phyloP scores from a whole-genome alignment of 345 rosid genomes.

The Salix koriyanagi region DNA sequence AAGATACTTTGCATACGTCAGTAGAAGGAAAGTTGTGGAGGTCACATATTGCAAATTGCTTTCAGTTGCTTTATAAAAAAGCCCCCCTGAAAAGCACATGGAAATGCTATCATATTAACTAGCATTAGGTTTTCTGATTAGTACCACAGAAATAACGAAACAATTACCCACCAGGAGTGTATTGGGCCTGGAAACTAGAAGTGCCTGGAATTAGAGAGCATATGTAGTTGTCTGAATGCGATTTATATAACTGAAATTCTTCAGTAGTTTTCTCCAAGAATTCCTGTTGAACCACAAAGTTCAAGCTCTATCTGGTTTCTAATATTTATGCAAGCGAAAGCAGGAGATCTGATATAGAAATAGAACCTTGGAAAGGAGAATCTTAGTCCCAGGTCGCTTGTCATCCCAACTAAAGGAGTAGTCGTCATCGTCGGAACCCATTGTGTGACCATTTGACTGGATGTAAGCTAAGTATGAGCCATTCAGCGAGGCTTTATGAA shows the following conservation, averaged over 20 bases:
- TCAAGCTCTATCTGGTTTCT: background rate
- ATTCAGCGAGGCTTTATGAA: slow-evolving; percentile 77
- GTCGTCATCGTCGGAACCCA: slow-evolving; percentile 82
- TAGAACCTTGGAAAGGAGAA: slow-evolving; percentile 81
- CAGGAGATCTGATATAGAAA: background rate
- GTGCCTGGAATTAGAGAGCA: slow-evolving; percentile 64
- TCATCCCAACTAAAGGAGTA: slow-evolving; percentile 98
- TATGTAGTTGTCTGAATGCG: slow-evolving; percentile 68
- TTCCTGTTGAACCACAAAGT: slow-evolving; percentile 30
- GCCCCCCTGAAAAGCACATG: slow-evolving; percentile 49
- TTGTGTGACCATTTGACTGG: slow-evolving; percentile 64
- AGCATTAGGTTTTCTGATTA: background rate
- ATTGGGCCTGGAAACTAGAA: slow-evolving; percentile 53
- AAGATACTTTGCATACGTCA: slow-evolving; percentile 83
- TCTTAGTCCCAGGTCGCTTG: slow-evolving; percentile 84
- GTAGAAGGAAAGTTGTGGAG: slow-evolving; percentile 68
- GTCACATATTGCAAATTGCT: slow-evolving; percentile 99
- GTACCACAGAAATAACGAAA: background rate
- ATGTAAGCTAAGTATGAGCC: slow-evolving; percentile 64
- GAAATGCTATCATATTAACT: background rate
- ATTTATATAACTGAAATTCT: slow-evolving; percentile 51
- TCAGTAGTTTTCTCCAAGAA: slow-evolving; percentile 42
- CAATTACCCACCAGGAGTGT: slow-evolving; percentile 46
- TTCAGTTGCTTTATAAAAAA: slow-evolving; percentile 82
- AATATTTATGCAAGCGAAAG: background rate